A percentile compares a stretch with the other conserved stretches of the same genome.
phyloP scores from a whole-genome alignment of 306 rosid species.

The Dalbergia oliveri region DNA sequence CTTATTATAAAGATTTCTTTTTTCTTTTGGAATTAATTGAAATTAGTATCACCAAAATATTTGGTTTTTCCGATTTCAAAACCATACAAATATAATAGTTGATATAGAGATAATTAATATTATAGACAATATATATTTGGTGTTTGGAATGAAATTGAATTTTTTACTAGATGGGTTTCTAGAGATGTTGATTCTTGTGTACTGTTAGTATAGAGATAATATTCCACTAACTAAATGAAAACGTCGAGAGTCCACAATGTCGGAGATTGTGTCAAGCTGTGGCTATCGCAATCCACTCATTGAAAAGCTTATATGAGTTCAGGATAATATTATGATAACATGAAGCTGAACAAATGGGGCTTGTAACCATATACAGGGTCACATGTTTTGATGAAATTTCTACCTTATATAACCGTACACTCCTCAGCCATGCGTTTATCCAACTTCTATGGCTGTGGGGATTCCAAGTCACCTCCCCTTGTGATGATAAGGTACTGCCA shows the following conservation, averaged over 20 bases:
- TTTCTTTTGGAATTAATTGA: neutral
- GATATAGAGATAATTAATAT: no score
- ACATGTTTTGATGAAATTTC: slow-evolving; percentile 46
- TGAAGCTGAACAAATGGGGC: slow-evolving; percentile 19
- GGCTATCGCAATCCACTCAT: slow-evolving; percentile 50
- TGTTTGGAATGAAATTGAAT: neutral
- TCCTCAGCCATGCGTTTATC: slow-evolving; percentile 40
- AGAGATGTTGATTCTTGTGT: neutral
- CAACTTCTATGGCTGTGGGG: slow-evolving; percentile 48
- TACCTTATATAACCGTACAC: slow-evolving; percentile 36
- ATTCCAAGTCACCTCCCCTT: slow-evolving; percentile 43
- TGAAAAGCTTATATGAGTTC: slow-evolving; percentile 17
- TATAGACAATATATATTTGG: neutral
- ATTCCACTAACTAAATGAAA: neutral
- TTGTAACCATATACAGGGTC: slow-evolving; percentile 15
- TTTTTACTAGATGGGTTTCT: neutral
- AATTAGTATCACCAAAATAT: neutral
- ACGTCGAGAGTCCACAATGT: neutral
- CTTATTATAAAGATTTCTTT: neutral
- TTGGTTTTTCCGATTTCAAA: neutral
- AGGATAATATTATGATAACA: slow-evolving; percentile 53
- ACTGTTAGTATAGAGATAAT: neutral
- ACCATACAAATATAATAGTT: no score
- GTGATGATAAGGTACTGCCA: slow-evolving; percentile 40
- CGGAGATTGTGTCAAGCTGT: slow-evolving; percentile 33